Evolutionary conservation across 176 grass and related monocot species (phyloP), one percentile per base, ranked within the genome.

Genomic region (Avena eriantha): DNA sequence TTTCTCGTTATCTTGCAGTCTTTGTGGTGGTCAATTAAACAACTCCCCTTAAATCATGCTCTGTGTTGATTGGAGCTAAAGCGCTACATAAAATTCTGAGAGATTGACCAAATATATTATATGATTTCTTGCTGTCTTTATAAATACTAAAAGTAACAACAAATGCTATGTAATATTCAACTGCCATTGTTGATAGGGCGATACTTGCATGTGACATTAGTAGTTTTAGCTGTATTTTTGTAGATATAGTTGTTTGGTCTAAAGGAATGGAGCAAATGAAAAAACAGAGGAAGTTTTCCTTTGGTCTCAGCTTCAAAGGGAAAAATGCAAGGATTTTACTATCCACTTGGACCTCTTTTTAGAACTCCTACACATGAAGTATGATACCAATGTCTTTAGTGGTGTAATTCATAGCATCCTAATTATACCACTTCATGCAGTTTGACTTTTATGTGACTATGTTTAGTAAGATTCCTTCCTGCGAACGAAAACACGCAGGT

Each of bases 131-230:
- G n/a, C 41, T 22, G 10, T 46, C 23, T 77, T n/a, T n/a, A 22
- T 64, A 29, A 61, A 48, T 63, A 39, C 29, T 77, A 85, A 19
- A 65, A 39, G 43, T 64, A 64, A 29, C 22, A 63, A 63, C 59
- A 46, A 17, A 76, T n/a, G 19, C 17, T 12, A 65, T 65, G 39
- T 63, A 7, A 24, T 29, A 48, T 13, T 47, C 18, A 77, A 66
- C 45, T 67, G 31, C n/a, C 6, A 31, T 12, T 55, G 16, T 15
- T 53, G 41, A 51, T 76, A 33, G 26, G 59, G 34, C 18, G 70
- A 76, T 48, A 51, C 78, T 63, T 80, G 18, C 76, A 36, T 50
- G 1, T 26, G 14, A 47, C 24, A 39, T n/a, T 47, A 43, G 26
- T 64, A 47, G 4, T 29, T 10, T 46, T 45, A 46, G 45, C 36